Evolutionary conservation across 129 eudicot species (phyloP), one percentile per base, ranked within the genome.

Genomic region (Saposhnikovia divaricata): DNA sequence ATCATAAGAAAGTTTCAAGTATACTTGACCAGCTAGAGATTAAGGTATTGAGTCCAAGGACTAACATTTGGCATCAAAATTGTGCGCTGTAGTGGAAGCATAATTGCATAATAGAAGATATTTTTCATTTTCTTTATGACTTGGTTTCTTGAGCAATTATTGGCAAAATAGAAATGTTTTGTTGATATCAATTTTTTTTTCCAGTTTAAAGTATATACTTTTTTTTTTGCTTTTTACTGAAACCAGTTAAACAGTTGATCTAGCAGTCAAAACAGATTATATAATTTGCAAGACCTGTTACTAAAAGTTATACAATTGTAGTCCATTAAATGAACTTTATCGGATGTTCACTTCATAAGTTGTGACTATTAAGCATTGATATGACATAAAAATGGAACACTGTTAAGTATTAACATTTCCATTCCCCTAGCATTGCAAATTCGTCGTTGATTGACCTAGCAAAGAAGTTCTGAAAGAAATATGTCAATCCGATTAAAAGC

Each of bases 1-100:
- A 94, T 84, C 93, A 94, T 82, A 88, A 88, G 77, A 88, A 89
- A 82, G 88, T 92, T 47, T 82, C 89, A 46, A 87, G 87, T 80
- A 89, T 94, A 80, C 97, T 94, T 81, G 90, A 91, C 76, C 96
- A 89, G 80, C 93, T 94, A 43, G 97, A 90, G 82, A 87, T 78
- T 44, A 92, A 94, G 97, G 98, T 94, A 86, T 80, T 82, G 75
- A 37, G 48, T 71, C n/a, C 46, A 39, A 39, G 31, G 25, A n/a
- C 46, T 47, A 79, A 80, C 44, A 65, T 72, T 31, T 51, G 61
- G 39, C 61, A 21, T 44, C 71, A 23, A n/a, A 27, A 45, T 61
- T 44, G 45, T 11, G 44, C 31, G 8, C 44, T 3, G 21, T 15
- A 72, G 11, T 78, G 63, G 40, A 21, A 59, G 13, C 27, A 59